phyloP scores from a whole-genome alignment of 345 rosid genomes.

The Ailanthus altissimus region DNA sequence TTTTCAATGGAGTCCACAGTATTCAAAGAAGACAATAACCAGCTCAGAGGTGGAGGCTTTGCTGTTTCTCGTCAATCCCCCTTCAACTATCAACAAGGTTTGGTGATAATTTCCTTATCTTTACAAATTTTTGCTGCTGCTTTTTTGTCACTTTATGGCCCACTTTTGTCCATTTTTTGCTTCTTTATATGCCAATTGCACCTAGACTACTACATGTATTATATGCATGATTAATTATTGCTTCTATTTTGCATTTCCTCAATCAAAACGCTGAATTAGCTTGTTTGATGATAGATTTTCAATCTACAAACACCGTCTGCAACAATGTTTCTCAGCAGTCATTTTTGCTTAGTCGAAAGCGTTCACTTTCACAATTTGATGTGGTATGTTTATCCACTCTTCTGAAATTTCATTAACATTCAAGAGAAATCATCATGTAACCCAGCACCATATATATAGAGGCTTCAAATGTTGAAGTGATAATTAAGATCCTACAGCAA shows the following conservation, averaged over 20 bases:
- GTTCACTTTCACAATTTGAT: slow-evolving; percentile 26
- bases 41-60: slow-evolving; percentile 30
- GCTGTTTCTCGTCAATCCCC: slow-evolving; percentile 33
- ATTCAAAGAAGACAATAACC: slow-evolving; percentile 24
- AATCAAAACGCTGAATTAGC: neutral
- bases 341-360: slow-evolving; percentile 9
- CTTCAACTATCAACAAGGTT: slow-evolving; percentile 39
- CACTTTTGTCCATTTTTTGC: neutral
- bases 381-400: slow-evolving; percentile 12
- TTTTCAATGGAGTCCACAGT: slow-evolving; percentile 34
- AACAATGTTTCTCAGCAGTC: slow-evolving; percentile 29
- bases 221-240: too few species aligned
- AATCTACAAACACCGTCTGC: slow-evolving; percentile 18
- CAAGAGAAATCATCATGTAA: neutral
- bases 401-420: neutral
- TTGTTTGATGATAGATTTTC: slow-evolving; percentile 31
- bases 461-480: too few species aligned
- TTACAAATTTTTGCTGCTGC: neutral
- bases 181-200: too few species aligned
- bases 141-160: slow-evolving; percentile 1
- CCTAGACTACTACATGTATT: too few species aligned
- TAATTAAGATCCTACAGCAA: too few species aligned
- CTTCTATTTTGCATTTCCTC: neutral
- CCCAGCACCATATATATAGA: too few species aligned
- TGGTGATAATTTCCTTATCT: slow-evolving; percentile 1